Conservation (phyloP, 192 early-diverging fungal genomes). For the Phycomyces nitens region DNA sequence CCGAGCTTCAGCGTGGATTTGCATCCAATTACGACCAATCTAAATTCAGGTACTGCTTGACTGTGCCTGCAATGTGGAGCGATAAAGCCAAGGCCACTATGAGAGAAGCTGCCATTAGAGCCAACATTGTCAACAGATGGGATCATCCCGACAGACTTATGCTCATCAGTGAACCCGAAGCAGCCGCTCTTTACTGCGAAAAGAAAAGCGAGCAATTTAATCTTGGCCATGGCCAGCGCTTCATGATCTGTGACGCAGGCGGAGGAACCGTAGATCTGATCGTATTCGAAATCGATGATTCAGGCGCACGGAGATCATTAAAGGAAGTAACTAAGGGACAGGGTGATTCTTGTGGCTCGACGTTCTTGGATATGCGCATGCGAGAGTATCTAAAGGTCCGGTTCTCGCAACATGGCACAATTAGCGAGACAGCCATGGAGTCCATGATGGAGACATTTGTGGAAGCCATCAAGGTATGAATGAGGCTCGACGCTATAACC, state of each 20-base stretch:
- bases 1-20: conserved; percentile 40
- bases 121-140: conserved; percentile 35
- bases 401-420: conserved; percentile 28
- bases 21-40: conserved; percentile 40
- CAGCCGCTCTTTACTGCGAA: conserved; percentile 48
- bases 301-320: conserved; percentile 19
- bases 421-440: conserved; percentile 26
- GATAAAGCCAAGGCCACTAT: conserved; percentile 43
- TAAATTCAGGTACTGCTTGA: conserved; percentile 42
- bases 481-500: too few species aligned
- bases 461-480: conserved; percentile 40
- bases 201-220: conserved; percentile 45
- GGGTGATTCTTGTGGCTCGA: conserved; percentile 49
- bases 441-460: conserved; percentile 42
- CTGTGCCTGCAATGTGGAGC: conserved; percentile 52
- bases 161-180: conserved; percentile 38
- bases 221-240: conserved; percentile 36
- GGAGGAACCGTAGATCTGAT: conserved; percentile 55
- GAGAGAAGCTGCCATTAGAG: conserved; percentile 42
- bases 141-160: conserved; percentile 45
- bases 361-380: conserved; percentile 46
- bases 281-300: conserved; percentile 1
- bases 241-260: conserved; percentile 52
- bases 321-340: conserved; percentile 49
- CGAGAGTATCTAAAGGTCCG: conserved; percentile 39